Evolutionary conservation across 345 rosid species (phyloP).

Genomic region (Hibiscus tridactylites): DNA sequence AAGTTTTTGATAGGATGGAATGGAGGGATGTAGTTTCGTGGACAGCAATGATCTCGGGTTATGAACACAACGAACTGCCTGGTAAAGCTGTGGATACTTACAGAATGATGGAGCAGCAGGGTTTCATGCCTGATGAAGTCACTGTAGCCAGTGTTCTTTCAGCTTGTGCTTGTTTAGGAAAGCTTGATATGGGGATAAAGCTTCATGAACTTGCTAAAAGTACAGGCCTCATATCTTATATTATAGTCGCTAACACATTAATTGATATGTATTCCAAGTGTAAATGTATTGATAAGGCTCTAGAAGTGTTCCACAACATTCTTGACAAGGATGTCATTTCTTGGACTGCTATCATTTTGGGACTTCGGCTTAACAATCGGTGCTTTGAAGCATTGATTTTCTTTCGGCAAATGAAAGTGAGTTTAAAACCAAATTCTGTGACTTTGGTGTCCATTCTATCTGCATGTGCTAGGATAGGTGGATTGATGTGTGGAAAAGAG

Average conservation of each 20-base stretch:
- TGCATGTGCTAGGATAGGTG: slow-evolving; percentile 77
- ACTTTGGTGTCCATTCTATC: slow-evolving; percentile 66
- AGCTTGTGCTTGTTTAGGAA: slow-evolving; percentile 57
- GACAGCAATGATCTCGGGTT: slow-evolving; percentile 79
- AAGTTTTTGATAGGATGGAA: slow-evolving; percentile 49
- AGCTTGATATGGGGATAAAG: slow-evolving; percentile 43
- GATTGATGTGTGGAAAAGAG: slow-evolving; percentile 71
- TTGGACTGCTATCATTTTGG: slow-evolving; percentile 72
- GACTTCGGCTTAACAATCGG: slow-evolving; percentile 64
- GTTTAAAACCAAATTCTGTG: slow-evolving; percentile 53
- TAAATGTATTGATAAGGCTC: slow-evolving; percentile 54
- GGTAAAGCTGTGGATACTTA: slow-evolving; percentile 48
- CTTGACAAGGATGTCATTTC: slow-evolving; percentile 68
- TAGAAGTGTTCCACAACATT: slow-evolving; percentile 52
- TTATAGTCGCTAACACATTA: slow-evolving; percentile 58
- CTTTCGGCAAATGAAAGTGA: slow-evolving; percentile 55
- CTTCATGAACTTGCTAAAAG: slow-evolving; percentile 57
- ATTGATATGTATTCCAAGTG: slow-evolving; percentile 86
- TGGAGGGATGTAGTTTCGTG: slow-evolving; percentile 67
- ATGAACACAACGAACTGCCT: slow-evolving; percentile 45
- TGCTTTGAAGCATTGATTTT: slow-evolving; percentile 68
- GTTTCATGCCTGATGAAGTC: slow-evolving; percentile 53
- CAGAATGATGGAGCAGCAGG: slow-evolving; percentile 49
- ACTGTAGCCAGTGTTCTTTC: slow-evolving; percentile 61
- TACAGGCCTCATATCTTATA: slow-evolving; percentile 42